Evolutionary conservation across 805 yeast genomes (phyloP), one percentile per base, ranked within the genome.

Genomic region (Candida glaebosa): DNA sequence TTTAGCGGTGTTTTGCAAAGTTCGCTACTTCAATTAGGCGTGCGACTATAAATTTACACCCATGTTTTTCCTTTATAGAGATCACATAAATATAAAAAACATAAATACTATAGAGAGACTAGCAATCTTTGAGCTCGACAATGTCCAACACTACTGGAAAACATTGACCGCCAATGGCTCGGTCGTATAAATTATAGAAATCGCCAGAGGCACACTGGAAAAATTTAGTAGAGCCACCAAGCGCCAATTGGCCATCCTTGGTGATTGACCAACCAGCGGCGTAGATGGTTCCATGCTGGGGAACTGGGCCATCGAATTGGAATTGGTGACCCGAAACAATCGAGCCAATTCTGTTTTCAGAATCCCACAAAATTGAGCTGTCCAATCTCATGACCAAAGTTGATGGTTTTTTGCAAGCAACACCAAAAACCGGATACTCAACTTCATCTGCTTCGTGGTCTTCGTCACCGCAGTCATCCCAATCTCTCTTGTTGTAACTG

Each of bases 251-350:
- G 7, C 72, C 72, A 5, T 53, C 38, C 1, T 40, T 34, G 3
- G 67, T 60, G 18, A 67, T 56, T 30, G 62, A 59, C 73, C 73
- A 68, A 2, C 69, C 69, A 19, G 65, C 61, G 20, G 69, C 68
- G 38, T 60, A 66, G 12, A 65, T 42, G 10, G 70, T 49, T 14
- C 70, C 71, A 43, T 57, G 51, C 44, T 66, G 71, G 14, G 71
- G 71, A 7, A 61, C 53, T 5, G 71, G 70, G 1, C 70, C 71
- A 44, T 68, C 73, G 42, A 67, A 67, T 43, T 65, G 73, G 45
- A 67, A 66, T 45, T 67, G 71, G 34, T 58, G 59, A 33, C 61
- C 60, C 3, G 59, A 54, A 22, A 67, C 73, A 39, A 68, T 66
- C 16, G 65, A 56, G 4, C 71, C 73, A 39, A 66, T 60, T 41